A percentile compares a stretch with the other conserved stretches of the same genome.
Evolutionary conservation across 1,284 basidiomycete species (phyloP).

Genomic region (Moniliella sp.): DNA sequence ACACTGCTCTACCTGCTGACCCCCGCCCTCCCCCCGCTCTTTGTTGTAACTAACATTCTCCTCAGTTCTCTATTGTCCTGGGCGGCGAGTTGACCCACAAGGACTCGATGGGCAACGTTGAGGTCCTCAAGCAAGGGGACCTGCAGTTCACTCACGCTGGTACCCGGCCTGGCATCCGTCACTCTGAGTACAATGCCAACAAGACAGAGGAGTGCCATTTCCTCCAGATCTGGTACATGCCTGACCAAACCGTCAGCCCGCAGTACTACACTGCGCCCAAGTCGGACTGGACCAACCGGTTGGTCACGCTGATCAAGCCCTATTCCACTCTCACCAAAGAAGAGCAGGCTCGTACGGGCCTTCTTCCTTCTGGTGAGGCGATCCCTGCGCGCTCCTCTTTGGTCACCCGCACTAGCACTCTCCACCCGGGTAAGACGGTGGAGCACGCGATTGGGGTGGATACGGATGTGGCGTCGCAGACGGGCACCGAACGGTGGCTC

Average conservation of each 20-base stretch:
- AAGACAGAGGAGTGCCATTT: conserved; percentile 34
- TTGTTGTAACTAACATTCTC: conserved; percentile 36
- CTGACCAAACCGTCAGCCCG: conserved; percentile 7
- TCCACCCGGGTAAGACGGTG: conserved; percentile 6
- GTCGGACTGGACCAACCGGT: conserved; percentile 7
- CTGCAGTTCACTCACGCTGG: conserved; percentile 76
- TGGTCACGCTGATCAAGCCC: conserved; percentile 19
- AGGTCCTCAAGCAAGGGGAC: conserved; percentile 64
- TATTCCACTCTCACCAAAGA: conserved; percentile 4
- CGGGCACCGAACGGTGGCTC: conserved; percentile 9
- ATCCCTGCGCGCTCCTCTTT: conserved; percentile 12
- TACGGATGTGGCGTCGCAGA: conserved; percentile 2
- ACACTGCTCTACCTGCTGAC: background rate
- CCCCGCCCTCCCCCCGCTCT: background rate
- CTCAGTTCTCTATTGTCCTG: conserved; percentile 74
- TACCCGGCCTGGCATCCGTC: conserved; percentile 59
- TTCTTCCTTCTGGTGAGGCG: conserved; percentile 7
- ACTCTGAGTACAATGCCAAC: conserved; percentile 50
- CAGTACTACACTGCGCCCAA: conserved; percentile 15
- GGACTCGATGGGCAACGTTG: conserved; percentile 66
- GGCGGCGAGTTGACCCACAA: conserved; percentile 50
- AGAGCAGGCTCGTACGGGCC: conserved; percentile 6
- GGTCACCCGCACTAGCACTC: conserved; percentile 9
- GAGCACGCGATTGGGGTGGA: conserved; percentile 11
- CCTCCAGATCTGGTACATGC: conserved; percentile 20